A percentile compares a stretch with the other conserved stretches of the same genome.
Conservation (phyloP, 148 eudicot species). For the Chenopodium suecicum region DNA sequence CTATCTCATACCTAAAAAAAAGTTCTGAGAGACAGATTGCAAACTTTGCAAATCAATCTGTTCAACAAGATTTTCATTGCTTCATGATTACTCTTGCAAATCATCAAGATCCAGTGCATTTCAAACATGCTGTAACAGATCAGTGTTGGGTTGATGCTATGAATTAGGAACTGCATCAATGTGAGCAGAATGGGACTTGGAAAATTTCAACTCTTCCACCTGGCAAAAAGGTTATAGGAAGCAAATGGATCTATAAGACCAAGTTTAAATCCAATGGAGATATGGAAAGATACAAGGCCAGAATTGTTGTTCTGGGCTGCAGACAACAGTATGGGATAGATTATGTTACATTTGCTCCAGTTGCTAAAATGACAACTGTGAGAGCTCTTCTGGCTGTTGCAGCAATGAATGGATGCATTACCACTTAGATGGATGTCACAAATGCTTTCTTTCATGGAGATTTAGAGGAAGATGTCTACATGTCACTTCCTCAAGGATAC, state of each 20-base stretch:
- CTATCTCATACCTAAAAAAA: too few species aligned
- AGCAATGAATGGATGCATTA: background rate
- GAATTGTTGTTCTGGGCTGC: too few species aligned
- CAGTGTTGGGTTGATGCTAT: background rate
- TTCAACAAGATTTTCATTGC: too few species aligned
- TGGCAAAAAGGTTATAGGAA: background rate
- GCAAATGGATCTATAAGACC: constrained; percentile 1
- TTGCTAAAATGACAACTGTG: background rate
- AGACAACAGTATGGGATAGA: too few species aligned
- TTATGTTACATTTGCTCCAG: too few species aligned
- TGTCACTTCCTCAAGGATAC: background rate
- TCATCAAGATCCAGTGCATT: background rate
- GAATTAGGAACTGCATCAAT: background rate
- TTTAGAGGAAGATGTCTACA: background rate
- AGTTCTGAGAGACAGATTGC: too few species aligned
- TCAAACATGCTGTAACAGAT: background rate
- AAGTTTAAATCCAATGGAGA: too few species aligned
- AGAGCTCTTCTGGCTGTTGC: background rate
- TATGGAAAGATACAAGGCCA: too few species aligned
- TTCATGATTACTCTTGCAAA: too few species aligned
- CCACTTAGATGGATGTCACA: constrained; percentile 1
- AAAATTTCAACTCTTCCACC: background rate
- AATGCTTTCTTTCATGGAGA: background rate
- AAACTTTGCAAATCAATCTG: too few species aligned
- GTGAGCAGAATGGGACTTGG: too few species aligned